phyloP scores from a whole-genome alignment of 106 monocot species.

The Posidonia australis region DNA sequence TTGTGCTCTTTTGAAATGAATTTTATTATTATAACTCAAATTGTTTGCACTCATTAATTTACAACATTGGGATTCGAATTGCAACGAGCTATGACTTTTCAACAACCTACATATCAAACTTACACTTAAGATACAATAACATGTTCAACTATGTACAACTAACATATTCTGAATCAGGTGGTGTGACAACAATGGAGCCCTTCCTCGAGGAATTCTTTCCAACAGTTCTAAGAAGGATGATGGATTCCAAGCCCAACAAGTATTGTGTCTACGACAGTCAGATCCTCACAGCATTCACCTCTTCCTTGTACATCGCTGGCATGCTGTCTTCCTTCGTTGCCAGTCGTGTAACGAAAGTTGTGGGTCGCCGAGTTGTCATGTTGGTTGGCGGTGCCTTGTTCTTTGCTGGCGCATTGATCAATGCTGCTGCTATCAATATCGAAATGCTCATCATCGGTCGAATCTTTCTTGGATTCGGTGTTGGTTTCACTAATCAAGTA shows the following conservation, averaged over 20 bases:
- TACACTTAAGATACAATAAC: too few relatives aligned
- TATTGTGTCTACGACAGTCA: conserved; percentile 56
- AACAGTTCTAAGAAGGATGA: conserved; percentile 11
- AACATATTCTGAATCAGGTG: conserved; percentile 22
- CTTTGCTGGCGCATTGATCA: conserved; percentile 31
- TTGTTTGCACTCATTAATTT: too few relatives aligned
- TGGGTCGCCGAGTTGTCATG: conserved; percentile 30
- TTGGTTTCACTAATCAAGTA: conserved; percentile 2
- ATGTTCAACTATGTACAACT: too few relatives aligned
- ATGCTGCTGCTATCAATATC: conserved; percentile 29
- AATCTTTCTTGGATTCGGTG: conserved; percentile 2
- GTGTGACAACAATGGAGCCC: conserved; percentile 42
- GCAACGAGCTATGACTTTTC: too few relatives aligned
- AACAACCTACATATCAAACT: too few relatives aligned
- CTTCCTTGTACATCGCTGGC: conserved; percentile 44
- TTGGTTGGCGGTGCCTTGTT: conserved; percentile 30
- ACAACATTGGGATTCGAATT: too few relatives aligned
- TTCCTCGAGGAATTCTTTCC: conserved; percentile 43
- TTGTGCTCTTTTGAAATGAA: too few relatives aligned
- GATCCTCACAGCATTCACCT: conserved; percentile 44
- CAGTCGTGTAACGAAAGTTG: conserved; percentile 16
- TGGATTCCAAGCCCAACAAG: conserved; percentile 11
- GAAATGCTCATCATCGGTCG: conserved; percentile 54
- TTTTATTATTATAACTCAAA: too few relatives aligned
- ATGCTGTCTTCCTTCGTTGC: conserved; percentile 33